Base-by-base conservation (phyloP, 805 yeast genomes). In the Lipomyces kockii region DNA sequence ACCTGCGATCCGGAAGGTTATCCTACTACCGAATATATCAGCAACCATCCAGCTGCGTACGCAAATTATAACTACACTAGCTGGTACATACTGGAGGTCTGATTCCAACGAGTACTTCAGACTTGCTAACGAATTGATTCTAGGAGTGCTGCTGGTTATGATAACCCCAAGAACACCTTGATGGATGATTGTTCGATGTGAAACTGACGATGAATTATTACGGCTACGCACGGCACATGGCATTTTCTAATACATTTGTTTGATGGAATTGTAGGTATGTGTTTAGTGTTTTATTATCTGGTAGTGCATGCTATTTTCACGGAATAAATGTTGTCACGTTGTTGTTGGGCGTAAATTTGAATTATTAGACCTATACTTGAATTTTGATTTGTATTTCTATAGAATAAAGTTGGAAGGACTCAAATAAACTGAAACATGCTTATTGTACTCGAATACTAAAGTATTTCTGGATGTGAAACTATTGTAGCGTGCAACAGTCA, bases 1-100 rank as follows among this genome's bases (percentile, higher is more conserved):
- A 89, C 95, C 0, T 94, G 98, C 80, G 98, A 93, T 76, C 98
- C 99, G 0, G 80, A 74, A 0, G 96, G 86, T 75, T 87, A 83
- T 76, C 98, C 98, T 63, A 95, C 98, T 0, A 81, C 82, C 71
- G 92, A 91, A 74, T 94, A 94, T 81, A 94, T 94, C 73, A 78
- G 86, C 60, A 75, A 76, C 35, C 98, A 94, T 78, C 76, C 80
- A 63, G 82, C 82, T 58, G 95, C 95, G 0, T 94, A 94, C 77
- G 67, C 76, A 55, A 85, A 92, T 77, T 76, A 82, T 60, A 94
- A 94, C 78, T 71, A 83, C 62, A 94, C 98, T 0, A 70, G 80
- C 9, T 94, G 97, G 97, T 83, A 80, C 46, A 62, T 52, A 25
- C 34, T 29, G 2, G 32, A 8, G 27, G 2, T 17, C 14, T 25